Evolutionary conservation across 2,329 filamentous ascomycete species (phyloP), one percentile per base, ranked within the genome.

Genomic region (Trichoderma simmonsii): DNA sequence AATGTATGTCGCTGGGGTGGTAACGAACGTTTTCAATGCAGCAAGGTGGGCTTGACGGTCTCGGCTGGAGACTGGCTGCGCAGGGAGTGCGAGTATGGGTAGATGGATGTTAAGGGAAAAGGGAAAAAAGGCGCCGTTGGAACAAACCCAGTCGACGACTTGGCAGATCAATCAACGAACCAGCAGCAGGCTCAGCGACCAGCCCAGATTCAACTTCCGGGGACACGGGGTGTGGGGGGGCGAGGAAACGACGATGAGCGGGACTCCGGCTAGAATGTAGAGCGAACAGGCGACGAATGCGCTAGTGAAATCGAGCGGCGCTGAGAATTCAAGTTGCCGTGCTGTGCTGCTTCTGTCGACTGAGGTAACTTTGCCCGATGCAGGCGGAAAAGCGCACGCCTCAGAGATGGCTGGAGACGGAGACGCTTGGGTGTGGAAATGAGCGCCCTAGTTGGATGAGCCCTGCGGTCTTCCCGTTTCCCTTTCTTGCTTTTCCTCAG

Each of bases 171-270:
- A 56, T 64, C 39, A 64, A 57, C 67, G 67, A 70, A 70, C 67
- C 57, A 66, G 56, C 65, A 30, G 65, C 65, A 60, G 68, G 68
- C 68, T 71, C 60, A 71, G 34, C 59, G 59, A 70, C 67, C 63
- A 72, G 70, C 63, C 62, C 63, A 72, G 70, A 32, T 59, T 63
- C 64, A 69, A 66, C 59, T 59, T 72, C 71, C 71, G 71, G 70
- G 63, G 70, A 68, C 64, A 72, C 70, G 70, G 70, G 71, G 70
- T 68, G 71, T 72, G 70, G 64, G 70, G 70, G 59, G 64, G 36
- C 36, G 36, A 30, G 43, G 67, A 30, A 70, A 70, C 39, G 39
- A 70, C 67, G 67, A 36, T 28, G 67, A 36, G 67, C 67, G 67
- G 70, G 64, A 51, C 64, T 54, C 71, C 26, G 48, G 59, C 71